phyloP scores from a whole-genome alignment of 2,329 filamentous ascomycete genomes.

The Arthrobotrys musiformis region DNA sequence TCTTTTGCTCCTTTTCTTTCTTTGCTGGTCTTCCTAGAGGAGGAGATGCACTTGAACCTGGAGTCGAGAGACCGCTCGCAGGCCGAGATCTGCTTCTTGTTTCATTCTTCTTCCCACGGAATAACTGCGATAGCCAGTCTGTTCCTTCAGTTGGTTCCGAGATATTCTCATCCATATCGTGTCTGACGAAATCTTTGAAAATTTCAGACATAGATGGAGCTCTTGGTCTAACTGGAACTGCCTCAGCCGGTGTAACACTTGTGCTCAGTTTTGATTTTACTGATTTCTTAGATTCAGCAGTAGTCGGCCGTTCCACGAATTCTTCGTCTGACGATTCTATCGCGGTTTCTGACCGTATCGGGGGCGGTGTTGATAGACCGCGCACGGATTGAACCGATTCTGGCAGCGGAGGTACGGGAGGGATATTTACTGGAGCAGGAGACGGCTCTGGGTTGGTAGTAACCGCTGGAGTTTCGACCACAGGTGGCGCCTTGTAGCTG shows the following conservation, averaged over 20 bases:
- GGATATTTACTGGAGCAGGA: constrained; percentile 5
- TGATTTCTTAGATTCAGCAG: constrained; percentile 13
- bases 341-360: constrained; percentile 45
- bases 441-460: constrained; percentile 7
- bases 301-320: constrained; percentile 33
- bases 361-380: constrained; percentile 44
- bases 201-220: constrained; percentile 54
- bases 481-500: constrained; percentile 26
- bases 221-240: constrained; percentile 20
- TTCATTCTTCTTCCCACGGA: constrained; percentile 49
- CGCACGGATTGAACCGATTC: constrained; percentile 31
- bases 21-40: constrained; percentile 22
- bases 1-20: constrained; percentile 29
- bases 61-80: constrained; percentile 1
- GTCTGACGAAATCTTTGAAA: constrained; percentile 43
- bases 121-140: constrained; percentile 50
- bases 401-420: constrained; percentile 40
- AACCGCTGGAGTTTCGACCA: not conserved
- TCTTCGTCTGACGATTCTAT: constrained; percentile 49
- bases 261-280: constrained; percentile 28
- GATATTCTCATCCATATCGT: constrained; percentile 10
- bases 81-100: constrained; percentile 23
- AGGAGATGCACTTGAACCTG: constrained; percentile 26
- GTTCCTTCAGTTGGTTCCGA: constrained; percentile 26
- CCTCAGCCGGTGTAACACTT: constrained; percentile 9